phyloP scores from a whole-genome alignment of 2,329 filamentous ascomycete genomes.

The Pezicula carpinea region DNA sequence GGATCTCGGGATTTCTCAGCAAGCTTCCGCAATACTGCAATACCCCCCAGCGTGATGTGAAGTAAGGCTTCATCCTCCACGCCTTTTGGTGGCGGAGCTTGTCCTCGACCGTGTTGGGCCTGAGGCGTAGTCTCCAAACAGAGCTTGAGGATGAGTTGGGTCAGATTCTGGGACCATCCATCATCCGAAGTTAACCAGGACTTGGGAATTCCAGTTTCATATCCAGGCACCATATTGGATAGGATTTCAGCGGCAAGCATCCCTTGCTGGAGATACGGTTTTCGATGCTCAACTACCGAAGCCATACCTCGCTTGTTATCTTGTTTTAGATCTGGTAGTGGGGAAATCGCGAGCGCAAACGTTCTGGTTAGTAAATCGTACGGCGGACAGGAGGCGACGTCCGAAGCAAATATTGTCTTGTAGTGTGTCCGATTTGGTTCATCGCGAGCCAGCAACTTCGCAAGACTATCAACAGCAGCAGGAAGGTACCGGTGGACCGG shows the following conservation, averaged over 20 bases:
- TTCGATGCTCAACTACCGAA: slow-evolving; percentile 73
- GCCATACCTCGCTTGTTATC: slow-evolving; percentile 56
- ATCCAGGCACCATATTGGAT: slow-evolving; percentile 64
- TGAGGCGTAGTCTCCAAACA: slow-evolving; percentile 51
- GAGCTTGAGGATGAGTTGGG: slow-evolving; percentile 69
- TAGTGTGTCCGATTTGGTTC: slow-evolving; percentile 88
- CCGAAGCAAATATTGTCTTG: slow-evolving; percentile 73
- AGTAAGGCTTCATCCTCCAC: slow-evolving; percentile 30
- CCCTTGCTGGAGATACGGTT: slow-evolving; percentile 87
- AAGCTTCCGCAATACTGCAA: slow-evolving; percentile 63
- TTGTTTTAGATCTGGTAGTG: slow-evolving; percentile 64
- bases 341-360: slow-evolving; percentile 81
- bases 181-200: slow-evolving; percentile 81
- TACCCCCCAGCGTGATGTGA: slow-evolving; percentile 59
- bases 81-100: slow-evolving; percentile 19
- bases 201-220: slow-evolving; percentile 68
- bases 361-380: slow-evolving; percentile 81
- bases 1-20: slow-evolving; percentile 62
- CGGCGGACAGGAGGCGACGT: slow-evolving; percentile 57
- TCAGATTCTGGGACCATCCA: slow-evolving; percentile 76
- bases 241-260: slow-evolving; percentile 87
- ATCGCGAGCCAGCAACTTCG: slow-evolving; percentile 87
- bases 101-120: slow-evolving; percentile 34
- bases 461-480: slow-evolving; percentile 81
- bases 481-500: slow-evolving; percentile 81